Evolutionary conservation across 495 filamentous ascomycete species (phyloP).

Genomic region (Trichoderma reesei): DNA sequence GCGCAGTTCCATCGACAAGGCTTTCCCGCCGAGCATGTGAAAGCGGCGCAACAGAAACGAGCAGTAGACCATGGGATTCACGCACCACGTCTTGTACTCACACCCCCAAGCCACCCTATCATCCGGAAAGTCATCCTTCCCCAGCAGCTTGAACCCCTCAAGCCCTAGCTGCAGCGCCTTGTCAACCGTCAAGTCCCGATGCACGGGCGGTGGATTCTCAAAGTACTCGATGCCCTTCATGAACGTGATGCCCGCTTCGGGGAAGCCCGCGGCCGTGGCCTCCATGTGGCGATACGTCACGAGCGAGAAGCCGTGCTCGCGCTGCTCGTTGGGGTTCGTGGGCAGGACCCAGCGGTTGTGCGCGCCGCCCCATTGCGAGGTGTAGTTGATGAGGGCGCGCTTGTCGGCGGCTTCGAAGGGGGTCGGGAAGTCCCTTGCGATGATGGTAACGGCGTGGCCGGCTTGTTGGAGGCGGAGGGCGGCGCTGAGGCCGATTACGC

Average conservation of each 20-base stretch:
- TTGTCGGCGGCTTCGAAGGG: constrained; percentile 33
- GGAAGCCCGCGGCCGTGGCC: constrained; percentile 25
- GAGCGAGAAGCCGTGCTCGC: constrained; percentile 41
- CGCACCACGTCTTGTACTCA: constrained; percentile 46
- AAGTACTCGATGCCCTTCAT: constrained; percentile 51
- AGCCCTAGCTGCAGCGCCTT: constrained; percentile 33
- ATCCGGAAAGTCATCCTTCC: constrained; percentile 31
- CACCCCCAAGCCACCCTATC: constrained; percentile 43
- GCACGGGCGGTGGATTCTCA: constrained; percentile 35
- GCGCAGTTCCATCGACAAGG: constrained; percentile 33
- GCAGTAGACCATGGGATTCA: constrained; percentile 56
- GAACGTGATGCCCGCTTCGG: constrained; percentile 43
- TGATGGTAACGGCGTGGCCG: constrained; percentile 39
- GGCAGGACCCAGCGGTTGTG: constrained; percentile 50
- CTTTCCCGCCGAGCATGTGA: constrained; percentile 37
- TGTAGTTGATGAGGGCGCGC: constrained; percentile 45
- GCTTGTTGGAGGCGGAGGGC: constrained; percentile 41
- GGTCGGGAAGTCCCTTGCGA: constrained; percentile 47
- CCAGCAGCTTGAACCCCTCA: constrained; percentile 33
- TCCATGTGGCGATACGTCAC: constrained; percentile 44
- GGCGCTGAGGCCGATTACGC: constrained; percentile 47
- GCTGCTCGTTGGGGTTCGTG: constrained; percentile 16
- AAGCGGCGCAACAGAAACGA: constrained; percentile 45
- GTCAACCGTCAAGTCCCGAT: constrained; percentile 22
- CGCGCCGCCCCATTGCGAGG: constrained; percentile 57